These are phyloP conservation scores for Chrysanthemum lavandulifolium DNA, from an alignment of 129 eudicot species.

Conservation along the genomic window DNA sequence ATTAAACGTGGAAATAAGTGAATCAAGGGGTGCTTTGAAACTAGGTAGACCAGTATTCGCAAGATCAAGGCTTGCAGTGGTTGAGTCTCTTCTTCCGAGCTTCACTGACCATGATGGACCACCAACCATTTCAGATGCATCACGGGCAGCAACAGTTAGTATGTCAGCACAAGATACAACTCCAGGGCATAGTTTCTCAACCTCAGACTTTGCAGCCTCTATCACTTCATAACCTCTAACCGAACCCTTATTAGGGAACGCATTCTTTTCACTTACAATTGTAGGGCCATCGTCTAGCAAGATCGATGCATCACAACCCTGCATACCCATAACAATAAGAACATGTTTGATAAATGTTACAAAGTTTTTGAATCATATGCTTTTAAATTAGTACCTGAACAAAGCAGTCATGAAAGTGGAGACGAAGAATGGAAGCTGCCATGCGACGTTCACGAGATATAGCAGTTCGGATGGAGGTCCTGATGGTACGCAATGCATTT, in stretches of 20 bases:
- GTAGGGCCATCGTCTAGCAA: conserved; percentile 41
- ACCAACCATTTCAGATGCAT: conserved; percentile 52
- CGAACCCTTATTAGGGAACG: conserved; percentile 39
- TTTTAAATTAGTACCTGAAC: conserved; percentile 31
- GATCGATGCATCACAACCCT: conserved; percentile 80
- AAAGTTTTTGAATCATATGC: background rate
- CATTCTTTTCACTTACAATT: conserved; percentile 15
- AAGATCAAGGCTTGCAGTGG: conserved; percentile 48
- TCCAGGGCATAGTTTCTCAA: conserved; percentile 55
- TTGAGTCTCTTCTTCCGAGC: conserved; percentile 68
- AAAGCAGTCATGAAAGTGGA: conserved; percentile 37
- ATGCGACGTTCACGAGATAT: conserved; percentile 37
- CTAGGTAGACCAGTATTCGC: conserved; percentile 58
- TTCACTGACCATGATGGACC: conserved; percentile 67
- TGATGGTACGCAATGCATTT: conserved; percentile 25
- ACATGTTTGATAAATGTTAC: background rate
- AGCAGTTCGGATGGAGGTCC: conserved; percentile 34
- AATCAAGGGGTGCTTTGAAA: conserved; percentile 37
- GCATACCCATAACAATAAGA: background rate
- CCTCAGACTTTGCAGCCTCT: conserved; percentile 40
- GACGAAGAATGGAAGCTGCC: conserved; percentile 39
- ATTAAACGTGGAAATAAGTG: conserved; percentile 47
- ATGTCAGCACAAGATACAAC: conserved; percentile 75
- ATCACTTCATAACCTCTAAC: conserved; percentile 51
- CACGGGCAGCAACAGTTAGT: conserved; percentile 56